Evolutionary conservation across 176 grass and related monocot species (phyloP).

Genomic region (Poa annua): DNA sequence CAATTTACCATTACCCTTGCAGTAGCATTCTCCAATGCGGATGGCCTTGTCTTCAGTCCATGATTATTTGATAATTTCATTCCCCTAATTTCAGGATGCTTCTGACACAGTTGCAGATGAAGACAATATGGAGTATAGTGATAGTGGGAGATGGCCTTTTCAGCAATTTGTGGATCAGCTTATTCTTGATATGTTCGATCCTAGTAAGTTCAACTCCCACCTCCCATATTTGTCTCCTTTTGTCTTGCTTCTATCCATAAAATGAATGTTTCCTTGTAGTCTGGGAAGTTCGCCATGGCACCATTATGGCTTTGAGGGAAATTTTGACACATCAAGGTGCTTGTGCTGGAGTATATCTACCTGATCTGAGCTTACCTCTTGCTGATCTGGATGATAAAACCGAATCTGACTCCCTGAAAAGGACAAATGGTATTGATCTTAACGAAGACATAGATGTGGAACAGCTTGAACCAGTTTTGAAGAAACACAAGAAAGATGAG

Average conservation of each 20-base stretch:
- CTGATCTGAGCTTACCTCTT: constrained; percentile 58
- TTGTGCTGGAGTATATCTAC: constrained; percentile 90
- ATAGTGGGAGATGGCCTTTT: constrained; percentile 95
- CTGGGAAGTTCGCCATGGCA: constrained; percentile 98
- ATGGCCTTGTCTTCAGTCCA: constrained; percentile 4
- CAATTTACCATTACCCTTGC: constrained; percentile 23
- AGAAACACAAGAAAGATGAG: constrained; percentile 62
- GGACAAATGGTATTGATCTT: constrained; percentile 73
- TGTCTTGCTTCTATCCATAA: constrained; percentile 43
- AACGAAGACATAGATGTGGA: constrained; percentile 60
- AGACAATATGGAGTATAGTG: constrained; percentile 66
- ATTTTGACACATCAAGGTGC: constrained; percentile 97
- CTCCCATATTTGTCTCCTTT: constrained; percentile 14
- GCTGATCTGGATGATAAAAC: constrained; percentile 69
- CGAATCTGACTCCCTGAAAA: constrained; percentile 53
- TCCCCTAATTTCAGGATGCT: constrained; percentile 64
- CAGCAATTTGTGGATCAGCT: constrained; percentile 91
- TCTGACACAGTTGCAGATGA: constrained; percentile 67
- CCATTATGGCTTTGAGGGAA: constrained; percentile 97
- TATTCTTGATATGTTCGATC: constrained; percentile 98
- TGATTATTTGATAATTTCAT: constrained; percentile 42
- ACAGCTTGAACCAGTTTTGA: constrained; percentile 66
- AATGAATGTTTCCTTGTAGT: constrained; percentile 57
- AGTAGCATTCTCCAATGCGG: constrained; percentile 11
- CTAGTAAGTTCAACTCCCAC: constrained; percentile 57